These are phyloP conservation scores for Anethum foeniculum DNA, from an alignment of 140 eudicot species.

Conservation along the genomic window DNA sequence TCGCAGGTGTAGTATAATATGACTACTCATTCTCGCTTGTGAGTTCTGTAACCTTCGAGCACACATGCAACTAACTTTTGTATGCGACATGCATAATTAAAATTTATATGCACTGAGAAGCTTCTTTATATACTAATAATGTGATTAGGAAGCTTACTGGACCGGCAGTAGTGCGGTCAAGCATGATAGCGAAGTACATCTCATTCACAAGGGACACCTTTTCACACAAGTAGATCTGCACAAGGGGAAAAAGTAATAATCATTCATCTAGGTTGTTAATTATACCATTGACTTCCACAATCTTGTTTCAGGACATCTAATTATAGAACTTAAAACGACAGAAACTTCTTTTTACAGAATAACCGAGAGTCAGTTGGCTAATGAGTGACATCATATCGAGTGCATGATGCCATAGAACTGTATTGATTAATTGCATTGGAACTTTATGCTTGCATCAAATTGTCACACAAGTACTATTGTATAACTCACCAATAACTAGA, in stretches of 20 bases:
- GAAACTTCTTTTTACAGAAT: background rate
- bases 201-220: constrained; percentile 86
- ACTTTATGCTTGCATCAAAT: too few relatives aligned
- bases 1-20: background rate
- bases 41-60: background rate
- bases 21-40: background rate
- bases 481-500: too few relatives aligned
- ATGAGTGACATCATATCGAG: background rate
- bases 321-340: background rate
- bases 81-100: background rate
- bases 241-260: background rate
- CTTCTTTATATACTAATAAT: background rate
- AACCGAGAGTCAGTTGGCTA: background rate
- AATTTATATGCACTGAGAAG: background rate
- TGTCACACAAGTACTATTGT: too few relatives aligned
- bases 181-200: constrained; percentile 96
- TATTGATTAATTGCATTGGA: too few relatives aligned
- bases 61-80: background rate
- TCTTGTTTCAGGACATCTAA: background rate
- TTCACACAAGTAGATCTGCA: constrained; percentile 87
- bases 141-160: constrained; percentile 55
- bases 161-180: constrained; percentile 91
- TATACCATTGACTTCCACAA: background rate
- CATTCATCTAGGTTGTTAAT: background rate
- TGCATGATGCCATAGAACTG: background rate